Base-by-base conservation (phyloP, 2,329 filamentous ascomycete species). In the Ramularia endophylla region DNA sequence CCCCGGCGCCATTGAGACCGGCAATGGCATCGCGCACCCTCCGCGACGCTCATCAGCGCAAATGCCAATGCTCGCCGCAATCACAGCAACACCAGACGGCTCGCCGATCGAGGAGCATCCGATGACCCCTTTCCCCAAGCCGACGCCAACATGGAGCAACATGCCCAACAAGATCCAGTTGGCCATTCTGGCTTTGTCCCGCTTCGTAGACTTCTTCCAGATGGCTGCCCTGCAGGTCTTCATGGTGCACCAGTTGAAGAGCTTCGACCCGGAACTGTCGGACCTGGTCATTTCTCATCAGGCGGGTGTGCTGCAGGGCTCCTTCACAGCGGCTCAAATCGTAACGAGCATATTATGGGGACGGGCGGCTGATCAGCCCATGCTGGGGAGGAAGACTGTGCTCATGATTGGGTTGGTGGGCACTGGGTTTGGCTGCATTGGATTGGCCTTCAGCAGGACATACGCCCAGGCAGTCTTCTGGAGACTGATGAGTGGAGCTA, bases 201-300 rank as follows among this genome's bases (percentile, higher is more conserved):
- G 65, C 28, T 64, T 68, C 46, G 65, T 66, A 55, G 65, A 68
- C 48, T 68, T 67, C 52, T 67, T 65, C 53, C 65, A 68, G 48
- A 66, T 65, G 64, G 65, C 65, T 5, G 64, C 65, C 5, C 50
- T 68, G 12, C 64, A 67, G 50, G 65, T 64, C n/a, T 66, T 64
- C 55, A 68, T 67, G 65, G 61, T 67, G 27, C 62, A 67, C 39
- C 64, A 68, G 50, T 55, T 68, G 15, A 63, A 64, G 49, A 65
- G 61, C 40, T 68, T 67, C 48, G 60, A 68, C 38, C 54, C 57
- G 8, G 48, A 53, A 8, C 60, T 75, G 11, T 68, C 72, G 12
- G 71, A 76, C 41, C 60, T 70, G 17, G 62, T 67, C 34, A 65
- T 68, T 29, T 64, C 65, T 18, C 63, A 67, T 47, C 65, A 68